Conservation (phyloP, 176 grass and related monocot genomes). For the Ensete ventricosum region DNA sequence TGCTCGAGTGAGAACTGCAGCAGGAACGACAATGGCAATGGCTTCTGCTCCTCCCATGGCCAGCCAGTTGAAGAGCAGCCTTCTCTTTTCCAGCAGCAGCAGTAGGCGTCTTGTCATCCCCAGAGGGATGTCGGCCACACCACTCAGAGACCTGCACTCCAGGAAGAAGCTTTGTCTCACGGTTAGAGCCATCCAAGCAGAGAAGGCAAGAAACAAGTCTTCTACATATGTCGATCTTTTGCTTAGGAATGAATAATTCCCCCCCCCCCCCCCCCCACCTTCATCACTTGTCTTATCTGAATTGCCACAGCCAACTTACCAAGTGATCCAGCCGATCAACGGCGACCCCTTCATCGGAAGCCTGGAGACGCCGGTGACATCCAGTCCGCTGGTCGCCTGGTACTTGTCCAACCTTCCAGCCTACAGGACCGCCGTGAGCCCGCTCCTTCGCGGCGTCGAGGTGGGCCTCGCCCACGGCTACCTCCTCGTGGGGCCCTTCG, state of each 20-base stretch:
- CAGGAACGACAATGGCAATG: constrained; percentile 38
- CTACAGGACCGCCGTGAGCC: constrained; percentile 90
- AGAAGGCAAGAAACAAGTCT: constrained; percentile 43
- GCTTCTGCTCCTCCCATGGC: constrained; percentile 77
- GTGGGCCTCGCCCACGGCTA: constrained; percentile 86
- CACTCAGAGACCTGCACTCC: constrained; percentile 18
- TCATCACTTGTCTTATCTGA: neutral
- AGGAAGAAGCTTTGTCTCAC: constrained; percentile 49
- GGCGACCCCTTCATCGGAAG: constrained; percentile 94
- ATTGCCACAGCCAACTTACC: constrained; percentile 49
- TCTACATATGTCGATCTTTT: neutral
- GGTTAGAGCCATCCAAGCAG: constrained; percentile 60
- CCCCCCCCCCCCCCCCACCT: no score
- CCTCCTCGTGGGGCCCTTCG: constrained; percentile 89
- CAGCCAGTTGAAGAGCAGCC: constrained; percentile 62
- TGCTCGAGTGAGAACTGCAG: constrained; percentile 3
- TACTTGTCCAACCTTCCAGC: constrained; percentile 97
- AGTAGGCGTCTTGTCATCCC: constrained; percentile 28
- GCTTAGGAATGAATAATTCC: neutral
- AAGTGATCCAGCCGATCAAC: constrained; percentile 94
- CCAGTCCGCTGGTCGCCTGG: constrained; percentile 81
- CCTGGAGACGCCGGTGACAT: constrained; percentile 80
- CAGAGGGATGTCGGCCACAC: constrained; percentile 43
- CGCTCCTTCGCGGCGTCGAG: constrained; percentile 87
- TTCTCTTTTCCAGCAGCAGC: constrained; percentile 14